Base-by-base conservation (phyloP, 495 filamentous ascomycete genomes). In the Annulohypoxylon maeteangense region DNA sequence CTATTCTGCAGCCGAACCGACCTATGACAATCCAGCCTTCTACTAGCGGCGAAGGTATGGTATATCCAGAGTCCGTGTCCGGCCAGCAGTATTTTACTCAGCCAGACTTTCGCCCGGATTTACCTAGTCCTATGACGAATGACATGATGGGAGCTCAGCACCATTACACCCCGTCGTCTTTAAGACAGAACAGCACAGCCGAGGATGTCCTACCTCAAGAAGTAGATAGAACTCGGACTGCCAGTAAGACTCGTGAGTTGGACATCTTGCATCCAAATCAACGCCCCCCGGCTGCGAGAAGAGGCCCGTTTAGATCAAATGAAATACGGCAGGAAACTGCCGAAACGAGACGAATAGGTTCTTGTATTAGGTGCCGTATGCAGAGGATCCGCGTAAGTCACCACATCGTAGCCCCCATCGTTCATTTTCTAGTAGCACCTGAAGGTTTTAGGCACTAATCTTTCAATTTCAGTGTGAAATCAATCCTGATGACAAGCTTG, bases 341-440 rank as follows among this genome's bases (percentile, higher is more conserved):
- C 12, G 81, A 80, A 25, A 87, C 84, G 0, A 77, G 84, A 65
- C 81, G 81, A 56, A 84, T 85, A 50, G 84, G 82, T 8, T 84
- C 82, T 56, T 87, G 84, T 66, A 82, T 86, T 57, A 74, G 84
- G 27, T 87, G 84, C 60, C 79, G 84, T 51, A 86, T 86, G 81
- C 84, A 86, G 72, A 79, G 84, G n/a, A 85, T 86, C 62, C 81
- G 84, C 56, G 84, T 86, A 71, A 79, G 82, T 71, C 36, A 36
- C 58, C 10, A 53, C 50, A 25, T 20, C 51, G 14, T 23, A 25
- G 12, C 38, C 60, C 22, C 42, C 16, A 59, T 77, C 27, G 18
- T 40, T 40, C 14, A 44, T 45, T 20, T 4, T 14, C 12, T 31
- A 57, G 51, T 34, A 16, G 36, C 29, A 12, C 25, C 27, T 22